These are phyloP conservation scores for Podila horticola DNA, from an alignment of 192 early-diverging fungal genomes.

Conservation along the genomic window DNA sequence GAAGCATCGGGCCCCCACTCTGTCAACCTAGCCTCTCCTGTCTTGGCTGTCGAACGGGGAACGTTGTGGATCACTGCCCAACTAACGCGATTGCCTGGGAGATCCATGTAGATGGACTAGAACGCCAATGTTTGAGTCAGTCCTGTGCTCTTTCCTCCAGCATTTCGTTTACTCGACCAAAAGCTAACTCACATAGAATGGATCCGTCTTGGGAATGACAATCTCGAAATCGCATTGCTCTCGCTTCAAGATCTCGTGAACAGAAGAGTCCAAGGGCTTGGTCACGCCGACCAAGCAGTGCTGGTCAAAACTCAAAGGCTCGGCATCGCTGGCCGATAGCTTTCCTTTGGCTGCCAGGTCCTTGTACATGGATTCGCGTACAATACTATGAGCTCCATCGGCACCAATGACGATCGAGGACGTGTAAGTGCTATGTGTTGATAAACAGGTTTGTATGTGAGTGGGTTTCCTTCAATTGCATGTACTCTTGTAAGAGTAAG, in stretches of 20 bases:
- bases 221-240: conserved; percentile 46
- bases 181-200: conserved; percentile 29
- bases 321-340: conserved; percentile 30
- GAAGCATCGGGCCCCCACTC: conserved; percentile 48
- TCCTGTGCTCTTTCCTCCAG: too few species aligned
- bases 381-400: conserved; percentile 38
- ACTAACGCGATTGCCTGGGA: conserved; percentile 36
- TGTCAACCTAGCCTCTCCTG: conserved; percentile 18
- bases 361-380: conserved; percentile 32
- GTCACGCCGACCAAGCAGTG: conserved; percentile 49
- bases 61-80: conserved; percentile 52
- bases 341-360: conserved; percentile 20
- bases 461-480: too few species aligned
- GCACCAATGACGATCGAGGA: conserved; percentile 41
- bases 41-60: conserved; percentile 16
- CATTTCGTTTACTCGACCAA: too few species aligned
- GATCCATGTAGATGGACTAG: conserved; percentile 45
- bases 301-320: conserved; percentile 43
- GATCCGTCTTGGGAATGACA: conserved; percentile 45
- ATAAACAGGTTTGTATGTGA: not conserved
- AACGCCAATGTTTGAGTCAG: not conserved
- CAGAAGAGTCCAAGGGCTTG: conserved; percentile 34
- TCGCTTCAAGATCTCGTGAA: conserved; percentile 29
- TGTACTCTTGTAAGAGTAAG: too few species aligned
- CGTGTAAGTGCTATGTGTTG: conserved; percentile 16